Evolutionary conservation across 768 basidiomycete species (phyloP).

Genomic region (Lactarius evosmus): DNA sequence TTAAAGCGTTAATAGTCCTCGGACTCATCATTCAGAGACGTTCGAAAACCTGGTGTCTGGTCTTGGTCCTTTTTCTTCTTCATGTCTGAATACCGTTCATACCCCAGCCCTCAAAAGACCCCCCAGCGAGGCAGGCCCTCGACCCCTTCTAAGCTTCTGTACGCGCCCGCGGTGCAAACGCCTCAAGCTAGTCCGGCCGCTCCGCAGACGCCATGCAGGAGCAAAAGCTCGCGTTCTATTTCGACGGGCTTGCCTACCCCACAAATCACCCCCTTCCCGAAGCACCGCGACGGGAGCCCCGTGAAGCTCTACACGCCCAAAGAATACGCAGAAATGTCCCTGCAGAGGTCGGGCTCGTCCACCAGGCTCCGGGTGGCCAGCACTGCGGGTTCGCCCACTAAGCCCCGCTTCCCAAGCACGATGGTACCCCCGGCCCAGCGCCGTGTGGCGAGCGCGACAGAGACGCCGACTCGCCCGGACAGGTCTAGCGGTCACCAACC

Average conservation of each 20-base stretch:
- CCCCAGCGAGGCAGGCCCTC: conserved; percentile 8
- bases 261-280: neutral
- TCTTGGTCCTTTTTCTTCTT: neutral
- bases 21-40: neutral
- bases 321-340: neutral
- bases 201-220: neutral
- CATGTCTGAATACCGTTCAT: conserved; percentile 3
- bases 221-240: neutral
- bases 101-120: neutral
- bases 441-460: neutral
- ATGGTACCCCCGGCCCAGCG: conserved; percentile 4
- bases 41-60: neutral
- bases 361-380: neutral
- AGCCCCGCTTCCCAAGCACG: conserved; percentile 3
- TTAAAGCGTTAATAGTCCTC: neutral
- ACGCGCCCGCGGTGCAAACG: neutral
- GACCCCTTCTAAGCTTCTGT: neutral
- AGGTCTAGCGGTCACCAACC: neutral
- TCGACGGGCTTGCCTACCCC: neutral
- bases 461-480: neutral
- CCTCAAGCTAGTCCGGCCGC: neutral
- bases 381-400: neutral
- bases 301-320: conserved; percentile 4
- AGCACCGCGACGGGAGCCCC: neutral
- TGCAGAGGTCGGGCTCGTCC: neutral